Conservation (phyloP, 1,284 basidiomycete genomes). For the Heliocybe sulcata region DNA sequence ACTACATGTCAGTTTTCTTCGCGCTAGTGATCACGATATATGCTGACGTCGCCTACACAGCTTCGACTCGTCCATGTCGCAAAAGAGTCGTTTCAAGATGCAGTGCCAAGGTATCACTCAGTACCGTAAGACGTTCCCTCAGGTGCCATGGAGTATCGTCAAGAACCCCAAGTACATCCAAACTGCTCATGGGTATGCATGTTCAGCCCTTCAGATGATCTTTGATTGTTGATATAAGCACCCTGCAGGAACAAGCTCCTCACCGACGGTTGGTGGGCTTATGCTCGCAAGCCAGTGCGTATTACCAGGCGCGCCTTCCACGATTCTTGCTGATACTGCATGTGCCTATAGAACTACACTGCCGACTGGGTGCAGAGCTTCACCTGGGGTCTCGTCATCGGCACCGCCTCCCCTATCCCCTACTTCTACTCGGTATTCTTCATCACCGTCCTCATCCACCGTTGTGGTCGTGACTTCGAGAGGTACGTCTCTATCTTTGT, state of each 20-base stretch:
- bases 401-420: conserved; percentile 80
- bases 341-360: conserved; percentile 58
- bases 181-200: conserved; percentile 80
- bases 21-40: neutral
- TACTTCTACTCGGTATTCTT: conserved; percentile 97
- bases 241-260: conserved; percentile 68
- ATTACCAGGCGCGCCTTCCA: neutral
- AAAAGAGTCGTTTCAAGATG: conserved; percentile 98
- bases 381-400: conserved; percentile 87
- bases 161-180: conserved; percentile 89
- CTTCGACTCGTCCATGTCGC: conserved; percentile 93
- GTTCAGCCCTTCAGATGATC: conserved; percentile 8
- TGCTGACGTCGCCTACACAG: conserved; percentile 28
- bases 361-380: conserved; percentile 88
- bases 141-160: conserved; percentile 83
- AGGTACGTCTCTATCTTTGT: conserved; percentile 36
- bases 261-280: conserved; percentile 87
- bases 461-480: conserved; percentile 88
- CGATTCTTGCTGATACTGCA: neutral
- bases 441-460: conserved; percentile 82
- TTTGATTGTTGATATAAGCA: neutral
- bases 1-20: conserved; percentile 62
- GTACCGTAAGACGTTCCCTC: conserved; percentile 90
- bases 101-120: conserved; percentile 85
- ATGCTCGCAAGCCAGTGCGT: conserved; percentile 80